Percentiles rank a stretch among this genome's conserved stretches.
phyloP scores from a whole-genome alignment of 495 filamentous ascomycete genomes.

The Clohesyomyces aquaticus region DNA sequence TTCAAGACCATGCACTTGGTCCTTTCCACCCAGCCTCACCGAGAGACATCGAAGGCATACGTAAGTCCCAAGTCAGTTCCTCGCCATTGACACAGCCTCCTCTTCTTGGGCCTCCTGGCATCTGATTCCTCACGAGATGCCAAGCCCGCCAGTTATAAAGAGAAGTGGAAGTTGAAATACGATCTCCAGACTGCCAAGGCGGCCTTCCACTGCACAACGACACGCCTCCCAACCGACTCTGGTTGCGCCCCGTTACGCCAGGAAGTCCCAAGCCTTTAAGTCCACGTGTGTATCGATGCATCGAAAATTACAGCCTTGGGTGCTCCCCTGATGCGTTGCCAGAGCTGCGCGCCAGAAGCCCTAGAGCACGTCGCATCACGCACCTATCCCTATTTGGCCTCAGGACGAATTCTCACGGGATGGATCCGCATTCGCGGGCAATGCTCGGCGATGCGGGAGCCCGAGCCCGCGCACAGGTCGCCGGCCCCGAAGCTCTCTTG shows the following conservation, averaged over 20 bases:
- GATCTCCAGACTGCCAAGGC: not conserved
- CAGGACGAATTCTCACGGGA: conserved; percentile 29
- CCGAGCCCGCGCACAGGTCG: conserved; percentile 22
- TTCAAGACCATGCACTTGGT: too few species aligned
- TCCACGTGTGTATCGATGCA: conserved; percentile 5
- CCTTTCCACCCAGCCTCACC: too few species aligned
- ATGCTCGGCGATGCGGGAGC: conserved; percentile 15
- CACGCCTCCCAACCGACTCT: not conserved
- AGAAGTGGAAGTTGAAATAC: too few species aligned
- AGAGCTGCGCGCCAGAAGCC: not conserved
- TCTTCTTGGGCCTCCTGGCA: too few species aligned
- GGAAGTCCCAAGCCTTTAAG: not conserved
- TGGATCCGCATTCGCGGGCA: conserved; percentile 13
- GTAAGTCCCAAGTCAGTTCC: too few species aligned
- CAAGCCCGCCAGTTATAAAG: too few species aligned
- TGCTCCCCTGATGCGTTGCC: not conserved
- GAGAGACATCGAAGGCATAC: too few species aligned
- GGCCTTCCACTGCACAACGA: not conserved
- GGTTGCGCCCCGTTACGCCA: conserved; percentile 4
- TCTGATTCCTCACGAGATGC: too few species aligned
- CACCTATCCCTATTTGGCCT: conserved; percentile 5
- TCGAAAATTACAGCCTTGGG: not conserved
- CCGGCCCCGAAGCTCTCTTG: not conserved
- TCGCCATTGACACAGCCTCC: too few species aligned
- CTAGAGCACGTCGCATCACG: too few species aligned